Percentiles rank a stretch among this genome's conserved stretches.
These are phyloP conservation scores for Panaeolus papilionaceus DNA, from an alignment of 768 basidiomycete genomes.

Conservation along the genomic window DNA sequence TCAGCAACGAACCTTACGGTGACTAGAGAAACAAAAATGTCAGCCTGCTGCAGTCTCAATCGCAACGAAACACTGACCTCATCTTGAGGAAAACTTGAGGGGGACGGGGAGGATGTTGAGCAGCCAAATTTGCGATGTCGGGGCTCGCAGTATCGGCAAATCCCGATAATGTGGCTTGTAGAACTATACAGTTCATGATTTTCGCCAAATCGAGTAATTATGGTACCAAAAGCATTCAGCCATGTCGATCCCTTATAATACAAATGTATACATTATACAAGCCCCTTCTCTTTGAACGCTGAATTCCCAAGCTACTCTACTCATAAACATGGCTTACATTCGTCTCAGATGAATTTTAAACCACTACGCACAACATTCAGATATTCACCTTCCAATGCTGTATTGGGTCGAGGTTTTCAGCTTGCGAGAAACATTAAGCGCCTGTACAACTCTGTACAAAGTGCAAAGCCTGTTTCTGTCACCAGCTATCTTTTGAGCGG, in stretches of 20 bases:
- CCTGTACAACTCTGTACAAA: not conserved
- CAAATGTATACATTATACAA: too few species aligned
- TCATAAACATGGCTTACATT: not conserved
- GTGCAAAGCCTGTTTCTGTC: not conserved
- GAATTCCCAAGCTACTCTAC: not conserved
- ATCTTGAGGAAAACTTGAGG: conserved; percentile 60
- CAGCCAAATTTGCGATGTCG: conserved; percentile 34
- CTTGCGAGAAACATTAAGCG: not conserved
- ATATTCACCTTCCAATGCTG: too few species aligned
- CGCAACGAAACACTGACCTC: conserved; percentile 53
- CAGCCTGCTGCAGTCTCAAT: conserved; percentile 17
- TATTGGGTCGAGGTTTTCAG: not conserved
- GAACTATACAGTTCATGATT: conserved; percentile 44
- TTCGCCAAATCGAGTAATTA: not conserved
- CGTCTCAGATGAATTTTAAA: too few species aligned
- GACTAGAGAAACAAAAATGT: conserved; percentile 51
- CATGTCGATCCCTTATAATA: not conserved
- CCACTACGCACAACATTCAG: too few species aligned
- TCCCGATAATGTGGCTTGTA: conserved; percentile 45
- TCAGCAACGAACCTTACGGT: conserved; percentile 76
- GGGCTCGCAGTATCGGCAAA: conserved; percentile 35
- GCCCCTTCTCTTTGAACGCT: not conserved
- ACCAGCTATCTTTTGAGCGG: not conserved
- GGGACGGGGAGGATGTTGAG: conserved; percentile 39
- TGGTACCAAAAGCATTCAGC: not conserved